Evolutionary conservation across 106 monocot genomes (phyloP).

Genomic region (Alisma plantagoaquatica): DNA sequence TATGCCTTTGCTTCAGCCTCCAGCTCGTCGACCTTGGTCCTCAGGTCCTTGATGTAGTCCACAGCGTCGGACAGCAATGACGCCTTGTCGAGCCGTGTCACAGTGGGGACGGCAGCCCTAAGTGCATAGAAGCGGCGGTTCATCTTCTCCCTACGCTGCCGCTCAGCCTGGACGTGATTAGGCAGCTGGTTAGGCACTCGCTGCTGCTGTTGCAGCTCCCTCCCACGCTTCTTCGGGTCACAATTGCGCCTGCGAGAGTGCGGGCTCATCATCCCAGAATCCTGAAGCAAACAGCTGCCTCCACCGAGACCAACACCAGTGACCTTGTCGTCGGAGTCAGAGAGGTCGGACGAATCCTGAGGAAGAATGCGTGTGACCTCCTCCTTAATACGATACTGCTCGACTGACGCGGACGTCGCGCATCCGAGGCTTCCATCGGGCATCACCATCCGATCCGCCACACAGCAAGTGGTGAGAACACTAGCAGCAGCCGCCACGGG

Average conservation of each 20-base stretch:
- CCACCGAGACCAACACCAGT: constrained; percentile 8
- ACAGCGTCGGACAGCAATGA: constrained; percentile 61
- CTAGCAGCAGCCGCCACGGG: not conserved
- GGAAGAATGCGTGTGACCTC: too few species aligned
- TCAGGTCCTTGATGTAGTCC: constrained; percentile 60
- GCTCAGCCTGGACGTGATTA: constrained; percentile 75
- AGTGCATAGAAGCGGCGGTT: constrained; percentile 76
- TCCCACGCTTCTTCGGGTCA: constrained; percentile 5
- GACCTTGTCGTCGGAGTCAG: too few species aligned
- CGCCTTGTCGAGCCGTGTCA: constrained; percentile 83
- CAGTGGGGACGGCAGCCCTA: constrained; percentile 72
- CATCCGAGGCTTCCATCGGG: too few species aligned
- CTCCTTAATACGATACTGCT: not conserved
- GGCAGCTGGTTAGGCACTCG: constrained; percentile 16
- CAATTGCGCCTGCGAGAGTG: not conserved
- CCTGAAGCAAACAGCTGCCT: too few species aligned
- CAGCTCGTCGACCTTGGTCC: constrained; percentile 33
- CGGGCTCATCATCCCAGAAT: too few species aligned
- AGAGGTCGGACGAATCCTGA: too few species aligned
- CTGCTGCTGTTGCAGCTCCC: not conserved
- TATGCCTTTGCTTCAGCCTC: constrained; percentile 28
- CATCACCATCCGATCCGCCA: too few species aligned
- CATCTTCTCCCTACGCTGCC: constrained; percentile 69
- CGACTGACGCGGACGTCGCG: not conserved
- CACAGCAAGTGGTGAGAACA: too few species aligned